phyloP scores from a whole-genome alignment of 441 rosid genomes.

The Iberis amara region DNA sequence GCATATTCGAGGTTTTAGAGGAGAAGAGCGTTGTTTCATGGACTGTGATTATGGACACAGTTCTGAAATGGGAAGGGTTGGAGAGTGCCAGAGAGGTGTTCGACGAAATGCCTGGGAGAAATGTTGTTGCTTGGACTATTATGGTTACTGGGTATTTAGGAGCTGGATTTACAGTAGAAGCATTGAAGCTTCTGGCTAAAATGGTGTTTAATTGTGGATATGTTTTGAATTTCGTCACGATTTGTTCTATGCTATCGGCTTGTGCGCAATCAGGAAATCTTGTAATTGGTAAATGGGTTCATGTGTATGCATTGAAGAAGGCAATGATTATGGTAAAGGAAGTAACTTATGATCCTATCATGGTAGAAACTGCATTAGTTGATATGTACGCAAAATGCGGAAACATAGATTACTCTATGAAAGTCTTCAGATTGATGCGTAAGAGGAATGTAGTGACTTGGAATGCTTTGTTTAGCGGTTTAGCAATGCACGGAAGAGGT shows the following conservation, averaged over 20 bases:
- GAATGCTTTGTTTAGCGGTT: conserved; percentile 67
- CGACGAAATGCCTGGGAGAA: conserved; percentile 62
- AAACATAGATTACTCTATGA: conserved; percentile 40
- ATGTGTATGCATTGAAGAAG: conserved; percentile 55
- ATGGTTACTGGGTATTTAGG: conserved; percentile 63
- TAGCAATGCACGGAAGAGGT: conserved; percentile 75
- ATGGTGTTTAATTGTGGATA: conserved; percentile 39
- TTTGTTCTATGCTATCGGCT: conserved; percentile 64
- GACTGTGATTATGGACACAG: conserved; percentile 60
- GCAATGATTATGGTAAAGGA: conserved; percentile 35
- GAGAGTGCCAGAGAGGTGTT: conserved; percentile 54
- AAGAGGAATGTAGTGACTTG: conserved; percentile 67
- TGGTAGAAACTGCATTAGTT: conserved; percentile 68
- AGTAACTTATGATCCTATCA: conserved; percentile 32
- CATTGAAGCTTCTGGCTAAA: conserved; percentile 39
- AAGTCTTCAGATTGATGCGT: conserved; percentile 46
- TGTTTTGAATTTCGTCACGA: conserved; percentile 44
- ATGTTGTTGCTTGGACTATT: conserved; percentile 68
- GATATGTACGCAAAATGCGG: conserved; percentile 91
- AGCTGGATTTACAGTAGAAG: conserved; percentile 48
- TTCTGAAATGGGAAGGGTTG: conserved; percentile 57
- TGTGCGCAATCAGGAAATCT: conserved; percentile 66
- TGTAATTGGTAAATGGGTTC: conserved; percentile 64
- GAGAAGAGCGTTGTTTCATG: conserved; percentile 63
- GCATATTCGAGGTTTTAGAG: conserved; percentile 43